Conservation (phyloP, 1,139 yeast genomes). For the Geotrichum cucujoidarum region DNA sequence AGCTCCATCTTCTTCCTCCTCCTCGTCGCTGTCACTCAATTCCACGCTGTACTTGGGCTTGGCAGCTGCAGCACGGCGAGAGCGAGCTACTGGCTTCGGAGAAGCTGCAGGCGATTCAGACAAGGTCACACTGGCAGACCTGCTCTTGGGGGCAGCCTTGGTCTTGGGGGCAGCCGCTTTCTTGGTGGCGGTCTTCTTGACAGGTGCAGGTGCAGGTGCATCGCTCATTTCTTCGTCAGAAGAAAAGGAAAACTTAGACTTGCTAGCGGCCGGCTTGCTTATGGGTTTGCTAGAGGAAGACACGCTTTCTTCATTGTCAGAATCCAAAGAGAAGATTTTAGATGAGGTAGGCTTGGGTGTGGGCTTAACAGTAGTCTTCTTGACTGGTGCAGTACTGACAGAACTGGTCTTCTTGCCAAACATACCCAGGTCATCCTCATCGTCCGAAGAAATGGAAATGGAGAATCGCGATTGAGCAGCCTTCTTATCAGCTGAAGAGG, state of each 20-base stretch:
- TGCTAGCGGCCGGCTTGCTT: background rate
- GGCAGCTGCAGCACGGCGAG: slow-evolving; percentile 14
- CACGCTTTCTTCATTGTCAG: background rate
- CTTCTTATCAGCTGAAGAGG: background rate
- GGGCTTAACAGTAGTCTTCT: background rate
- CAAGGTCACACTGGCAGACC: background rate
- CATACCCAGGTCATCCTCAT: slow-evolving; percentile 15
- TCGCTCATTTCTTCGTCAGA: background rate
- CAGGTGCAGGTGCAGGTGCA: background rate
- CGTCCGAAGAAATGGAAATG: slow-evolving; percentile 15
- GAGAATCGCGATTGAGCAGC: slow-evolving; percentile 16
- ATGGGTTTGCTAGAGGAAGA: background rate
- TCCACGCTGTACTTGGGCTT: slow-evolving; percentile 9
- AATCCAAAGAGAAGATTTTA: background rate
- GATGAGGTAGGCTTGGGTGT: slow-evolving; percentile 1
- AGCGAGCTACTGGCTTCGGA: background rate
- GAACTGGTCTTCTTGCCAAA: background rate
- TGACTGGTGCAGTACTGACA: background rate
- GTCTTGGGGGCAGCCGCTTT: background rate
- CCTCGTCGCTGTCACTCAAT: slow-evolving; percentile 8
- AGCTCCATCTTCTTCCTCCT: slow-evolving; percentile 2
- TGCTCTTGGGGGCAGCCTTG: slow-evolving; percentile 1
- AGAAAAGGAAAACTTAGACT: background rate
- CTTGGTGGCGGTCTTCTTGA: background rate
- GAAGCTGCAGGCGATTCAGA: background rate